phyloP scores from a whole-genome alignment of 2,329 filamentous ascomycete genomes.

The Penicillium sumatraense region DNA sequence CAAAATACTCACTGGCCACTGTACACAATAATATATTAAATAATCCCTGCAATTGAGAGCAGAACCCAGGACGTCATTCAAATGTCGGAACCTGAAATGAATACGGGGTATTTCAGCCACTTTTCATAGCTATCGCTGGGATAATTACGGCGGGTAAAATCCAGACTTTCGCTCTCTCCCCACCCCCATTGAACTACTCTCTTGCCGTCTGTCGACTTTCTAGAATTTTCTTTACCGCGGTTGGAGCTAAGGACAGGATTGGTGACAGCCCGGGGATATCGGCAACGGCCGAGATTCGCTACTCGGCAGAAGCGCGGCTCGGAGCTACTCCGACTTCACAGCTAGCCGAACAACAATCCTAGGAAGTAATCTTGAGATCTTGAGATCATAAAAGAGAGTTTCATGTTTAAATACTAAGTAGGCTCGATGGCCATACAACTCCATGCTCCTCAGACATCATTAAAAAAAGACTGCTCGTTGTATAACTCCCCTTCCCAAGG shows the following conservation, averaged over 20 bases:
- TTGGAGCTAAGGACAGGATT: background rate
- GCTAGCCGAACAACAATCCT: background rate
- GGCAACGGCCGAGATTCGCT: background rate
- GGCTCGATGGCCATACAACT: background rate
- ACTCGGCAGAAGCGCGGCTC: background rate
- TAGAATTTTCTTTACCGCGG: background rate
- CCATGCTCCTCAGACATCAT: background rate
- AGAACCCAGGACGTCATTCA: too few relatives aligned
- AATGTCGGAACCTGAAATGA: too few relatives aligned
- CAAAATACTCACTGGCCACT: too few relatives aligned
- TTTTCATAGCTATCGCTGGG: too few relatives aligned
- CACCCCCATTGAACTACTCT: background rate
- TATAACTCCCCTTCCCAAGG: background rate
- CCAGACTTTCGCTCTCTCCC: too few relatives aligned
- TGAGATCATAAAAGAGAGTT: background rate
- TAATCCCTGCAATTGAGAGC: too few relatives aligned
- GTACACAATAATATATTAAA: too few relatives aligned
- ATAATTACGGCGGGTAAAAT: too few relatives aligned
- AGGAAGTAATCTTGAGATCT: too few relatives aligned
- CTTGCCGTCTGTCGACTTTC: background rate
- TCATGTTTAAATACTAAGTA: background rate
- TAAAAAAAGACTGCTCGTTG: background rate
- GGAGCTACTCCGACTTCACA: constrained; percentile 20
- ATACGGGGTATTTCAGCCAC: too few relatives aligned
- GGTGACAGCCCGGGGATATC: background rate